Conservation (phyloP, 163 green algal species). For the Chlamydomonas reinhardtii region DNA sequence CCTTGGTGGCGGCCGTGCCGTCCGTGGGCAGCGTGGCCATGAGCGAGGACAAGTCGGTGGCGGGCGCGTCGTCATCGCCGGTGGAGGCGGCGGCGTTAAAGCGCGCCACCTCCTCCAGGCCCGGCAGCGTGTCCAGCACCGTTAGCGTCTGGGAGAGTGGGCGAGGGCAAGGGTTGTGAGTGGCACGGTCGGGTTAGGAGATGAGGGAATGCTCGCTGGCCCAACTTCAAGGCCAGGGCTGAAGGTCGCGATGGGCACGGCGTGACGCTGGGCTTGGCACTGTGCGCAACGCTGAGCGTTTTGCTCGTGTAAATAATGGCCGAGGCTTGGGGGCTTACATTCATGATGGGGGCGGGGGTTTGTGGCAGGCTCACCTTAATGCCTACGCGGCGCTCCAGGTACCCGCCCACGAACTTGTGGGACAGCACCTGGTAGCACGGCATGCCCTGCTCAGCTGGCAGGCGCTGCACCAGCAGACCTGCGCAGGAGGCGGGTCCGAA, state of each 20-base stretch:
- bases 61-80: conserved; percentile 53
- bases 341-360: too few relatives aligned
- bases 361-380: conserved; percentile 63
- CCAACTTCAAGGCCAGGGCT: too few relatives aligned
- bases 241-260: too few relatives aligned
- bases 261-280: too few relatives aligned
- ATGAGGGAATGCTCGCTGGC: too few relatives aligned
- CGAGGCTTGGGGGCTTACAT: too few relatives aligned
- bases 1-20: conserved; percentile 14
- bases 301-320: too few relatives aligned
- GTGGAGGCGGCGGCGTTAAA: conserved; percentile 79
- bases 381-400: conserved; percentile 76
- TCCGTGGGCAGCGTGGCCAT: conserved; percentile 29
- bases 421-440: conserved; percentile 48
- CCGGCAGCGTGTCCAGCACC: conserved; percentile 64
- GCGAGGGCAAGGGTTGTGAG: too few relatives aligned
- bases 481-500: not conserved
- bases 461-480: conserved; percentile 41
- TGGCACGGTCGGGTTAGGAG: too few relatives aligned
- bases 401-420: conserved; percentile 87
- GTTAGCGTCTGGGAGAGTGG: conserved; percentile 18
- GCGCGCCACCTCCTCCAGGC: conserved; percentile 90
- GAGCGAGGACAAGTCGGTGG: conserved; percentile 66
- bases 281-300: too few relatives aligned
- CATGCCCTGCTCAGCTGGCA: conserved; percentile 38